These are phyloP conservation scores for Cryptococcus sp. DNA, from an alignment of 1,284 basidiomycete genomes.

Conservation along the genomic window DNA sequence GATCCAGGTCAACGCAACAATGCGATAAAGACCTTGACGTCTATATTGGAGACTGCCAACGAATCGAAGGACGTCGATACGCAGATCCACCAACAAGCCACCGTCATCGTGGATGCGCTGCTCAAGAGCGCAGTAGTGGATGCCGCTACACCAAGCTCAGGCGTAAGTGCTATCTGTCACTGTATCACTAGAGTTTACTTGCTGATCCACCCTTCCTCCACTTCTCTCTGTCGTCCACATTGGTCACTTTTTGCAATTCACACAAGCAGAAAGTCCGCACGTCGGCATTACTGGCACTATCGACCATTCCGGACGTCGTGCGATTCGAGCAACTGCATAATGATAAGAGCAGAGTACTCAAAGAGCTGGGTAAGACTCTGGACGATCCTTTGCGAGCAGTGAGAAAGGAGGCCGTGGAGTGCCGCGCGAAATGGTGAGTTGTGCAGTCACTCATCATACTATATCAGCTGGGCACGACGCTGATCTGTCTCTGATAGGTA, in stretches of 20 bases:
- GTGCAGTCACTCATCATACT: conserved; percentile 23
- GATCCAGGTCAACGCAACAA: conserved; percentile 72
- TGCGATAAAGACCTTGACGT: conserved; percentile 76
- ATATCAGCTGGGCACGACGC: not conserved
- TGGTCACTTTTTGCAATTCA: not conserved
- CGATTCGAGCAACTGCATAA: conserved; percentile 77
- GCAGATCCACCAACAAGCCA: conserved; percentile 68
- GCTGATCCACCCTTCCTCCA: too few species aligned
- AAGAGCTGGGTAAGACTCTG: conserved; percentile 69
- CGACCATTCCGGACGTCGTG: conserved; percentile 69
- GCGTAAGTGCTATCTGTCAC: conserved; percentile 25
- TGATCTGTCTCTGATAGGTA: conserved; percentile 1
- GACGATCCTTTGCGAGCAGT: conserved; percentile 84
- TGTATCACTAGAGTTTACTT: conserved; percentile 4
- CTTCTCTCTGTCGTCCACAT: too few species aligned
- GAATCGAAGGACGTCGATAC: conserved; percentile 44
- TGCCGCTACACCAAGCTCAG: conserved; percentile 30
- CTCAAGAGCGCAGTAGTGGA: conserved; percentile 59
- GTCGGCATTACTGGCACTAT: conserved; percentile 73
- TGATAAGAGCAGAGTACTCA: conserved; percentile 69
- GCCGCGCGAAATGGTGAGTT: conserved; percentile 60
- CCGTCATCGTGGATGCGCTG: conserved; percentile 70
- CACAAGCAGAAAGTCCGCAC: conserved; percentile 66
- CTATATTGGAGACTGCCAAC: conserved; percentile 66
- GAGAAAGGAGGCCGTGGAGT: conserved; percentile 81